phyloP scores from a whole-genome alignment of 345 rosid genomes.

The Boechera stricta region DNA sequence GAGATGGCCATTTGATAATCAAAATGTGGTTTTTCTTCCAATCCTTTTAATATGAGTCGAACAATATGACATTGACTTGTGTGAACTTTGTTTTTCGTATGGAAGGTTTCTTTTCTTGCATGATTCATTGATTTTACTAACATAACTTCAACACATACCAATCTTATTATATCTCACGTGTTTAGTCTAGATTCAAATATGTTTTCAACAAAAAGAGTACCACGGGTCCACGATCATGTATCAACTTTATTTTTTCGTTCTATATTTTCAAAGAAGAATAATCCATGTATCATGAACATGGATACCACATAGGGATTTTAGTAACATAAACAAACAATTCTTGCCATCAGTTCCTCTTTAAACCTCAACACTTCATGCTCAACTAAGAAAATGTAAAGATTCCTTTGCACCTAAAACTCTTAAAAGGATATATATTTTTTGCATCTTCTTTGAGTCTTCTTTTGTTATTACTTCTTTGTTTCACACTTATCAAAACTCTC shows the following conservation, averaged over 20 bases:
- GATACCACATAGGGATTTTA: neutral
- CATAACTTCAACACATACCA: conserved; percentile 9
- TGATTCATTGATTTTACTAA: neutral
- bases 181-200: conserved; percentile 7
- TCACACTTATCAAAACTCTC: too few species aligned
- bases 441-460: neutral
- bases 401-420: neutral
- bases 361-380: neutral
- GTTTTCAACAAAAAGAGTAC: conserved; percentile 20
- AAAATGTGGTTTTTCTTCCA: neutral
- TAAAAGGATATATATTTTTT: neutral
- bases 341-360: neutral
- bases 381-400: neutral
- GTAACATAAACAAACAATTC: neutral
- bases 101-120: neutral
- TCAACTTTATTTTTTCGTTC: neutral
- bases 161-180: conserved; percentile 1
- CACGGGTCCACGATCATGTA: neutral
- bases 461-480: neutral
- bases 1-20: conserved; percentile 34
- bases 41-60: conserved; percentile 2
- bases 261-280: neutral
- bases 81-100: conserved; percentile 17
- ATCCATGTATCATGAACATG: neutral
- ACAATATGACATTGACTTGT: conserved; percentile 19